Base-by-base conservation (phyloP, 805 yeast species). In the Lipomyces spencermartinsiae region DNA sequence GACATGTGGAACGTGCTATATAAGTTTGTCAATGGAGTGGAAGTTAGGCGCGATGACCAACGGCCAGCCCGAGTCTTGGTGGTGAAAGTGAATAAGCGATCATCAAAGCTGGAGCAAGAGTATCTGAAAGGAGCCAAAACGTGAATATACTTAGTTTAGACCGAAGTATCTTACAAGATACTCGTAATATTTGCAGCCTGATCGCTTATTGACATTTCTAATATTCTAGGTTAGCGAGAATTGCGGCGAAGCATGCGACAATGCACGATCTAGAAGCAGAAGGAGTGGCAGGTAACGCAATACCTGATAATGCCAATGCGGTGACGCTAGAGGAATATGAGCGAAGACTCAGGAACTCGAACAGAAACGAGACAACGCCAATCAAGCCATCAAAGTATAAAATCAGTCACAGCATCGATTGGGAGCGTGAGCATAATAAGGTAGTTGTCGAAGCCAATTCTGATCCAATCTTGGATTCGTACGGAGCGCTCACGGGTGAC, bases 381-480 rank as follows among this genome's bases (percentile, higher is more conserved):
- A 29, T 8, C 25, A 33, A 31, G 19, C n/a, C 62, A 33, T 56
- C 68, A 19, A 25, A 16, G 33, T 66, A 49, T 46, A 14, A 22
- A 22, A 22, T 66, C 12, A 31, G 33, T 43, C 62, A 66, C 31
- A 56, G 58, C 16, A 4, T n/a, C 25, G 67, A 66, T 25, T 51
- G 31, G 31, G 39, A 55, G 51, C 37, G 55, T 4, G 58, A 58
- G 33, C 33, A 33, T 9, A 57, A 14, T 9, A 64, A 49, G 39
- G 62, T 46, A 31, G 49, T 58, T 7, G 59, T 64, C 39, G 46
- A 49, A 2, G 54, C 64, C 9, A n/a, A 25, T 8, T 63, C 55
- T 8, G 71, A 64, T 37, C 71, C 70, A 2, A 34, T 67, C 6
- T 49, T 61, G 37, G 65, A 63, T 53, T 57, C 68, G 35, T 64